Percentiles rank a stretch among this genome's conserved stretches.
Conservation (phyloP, 208 protist genomes). For the Trypanosomatidae sp. region DNA sequence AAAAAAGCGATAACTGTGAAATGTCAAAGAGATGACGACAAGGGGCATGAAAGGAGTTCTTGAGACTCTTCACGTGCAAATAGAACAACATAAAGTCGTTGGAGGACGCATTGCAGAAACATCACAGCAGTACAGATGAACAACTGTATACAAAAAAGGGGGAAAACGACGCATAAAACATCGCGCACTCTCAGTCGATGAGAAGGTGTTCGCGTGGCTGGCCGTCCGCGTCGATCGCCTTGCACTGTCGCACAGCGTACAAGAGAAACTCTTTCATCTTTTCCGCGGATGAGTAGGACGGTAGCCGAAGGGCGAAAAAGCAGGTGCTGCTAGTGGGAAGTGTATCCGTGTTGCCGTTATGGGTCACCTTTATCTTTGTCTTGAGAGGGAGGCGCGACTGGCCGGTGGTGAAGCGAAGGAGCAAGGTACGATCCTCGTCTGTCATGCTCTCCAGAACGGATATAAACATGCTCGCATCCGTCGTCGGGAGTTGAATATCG, state of each 20-base stretch:
- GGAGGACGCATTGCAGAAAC: neutral
- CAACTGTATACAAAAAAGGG: neutral
- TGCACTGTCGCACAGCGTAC: conserved; percentile 95
- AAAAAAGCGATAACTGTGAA: neutral
- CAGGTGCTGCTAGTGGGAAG: conserved; percentile 94
- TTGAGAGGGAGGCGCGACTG: conserved; percentile 86
- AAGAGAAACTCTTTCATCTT: conserved; percentile 93
- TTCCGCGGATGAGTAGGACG: conserved; percentile 81
- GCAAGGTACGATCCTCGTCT: conserved; percentile 79
- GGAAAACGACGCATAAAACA: neutral
- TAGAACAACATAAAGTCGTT: neutral
- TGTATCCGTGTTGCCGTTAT: conserved; percentile 62
- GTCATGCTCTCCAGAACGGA: conserved; percentile 77
- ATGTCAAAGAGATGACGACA: neutral
- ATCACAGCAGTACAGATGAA: neutral
- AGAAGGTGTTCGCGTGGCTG: conserved; percentile 77
- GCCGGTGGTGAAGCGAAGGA: conserved; percentile 89
- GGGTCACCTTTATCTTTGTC: conserved; percentile 86
- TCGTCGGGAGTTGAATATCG: conserved; percentile 62
- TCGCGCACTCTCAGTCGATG: conserved; percentile 12
- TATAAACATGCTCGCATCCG: conserved; percentile 67
- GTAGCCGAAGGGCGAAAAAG: conserved; percentile 94
- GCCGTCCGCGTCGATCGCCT: conserved; percentile 94
- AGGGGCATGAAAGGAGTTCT: neutral
- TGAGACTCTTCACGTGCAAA: neutral